These are phyloP conservation scores for Tylopilus orsonianus DNA, from an alignment of 1,284 basidiomycete species.

Conservation along the genomic window DNA sequence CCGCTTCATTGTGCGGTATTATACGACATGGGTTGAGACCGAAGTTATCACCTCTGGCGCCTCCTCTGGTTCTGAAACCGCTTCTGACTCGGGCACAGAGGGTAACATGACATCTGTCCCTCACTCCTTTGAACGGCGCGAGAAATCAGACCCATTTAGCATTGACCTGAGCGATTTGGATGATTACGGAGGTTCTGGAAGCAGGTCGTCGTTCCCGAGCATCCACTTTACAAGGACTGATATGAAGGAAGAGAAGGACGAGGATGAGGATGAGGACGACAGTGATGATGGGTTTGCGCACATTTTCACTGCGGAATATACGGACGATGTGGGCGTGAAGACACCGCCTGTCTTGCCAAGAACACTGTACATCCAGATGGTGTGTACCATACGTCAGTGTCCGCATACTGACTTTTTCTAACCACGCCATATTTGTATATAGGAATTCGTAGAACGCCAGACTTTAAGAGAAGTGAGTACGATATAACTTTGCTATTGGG, in stretches of 20 bases:
- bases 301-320: conserved; percentile 36
- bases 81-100: conserved; percentile 40
- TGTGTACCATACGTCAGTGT: conserved; percentile 28
- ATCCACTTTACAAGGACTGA: conserved; percentile 65
- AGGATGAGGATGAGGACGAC: conserved; percentile 40
- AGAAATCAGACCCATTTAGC: conserved; percentile 49
- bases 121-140: conserved; percentile 33
- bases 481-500: conserved; percentile 7
- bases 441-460: conserved; percentile 89
- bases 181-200: conserved; percentile 46
- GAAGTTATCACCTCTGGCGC: conserved; percentile 48
- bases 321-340: conserved; percentile 27
- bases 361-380: conserved; percentile 90
- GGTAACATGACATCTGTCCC: conserved; percentile 57
- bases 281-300: conserved; percentile 40
- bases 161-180: conserved; percentile 65
- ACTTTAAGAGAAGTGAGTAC: conserved; percentile 69
- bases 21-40: conserved; percentile 80
- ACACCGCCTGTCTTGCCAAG: conserved; percentile 49
- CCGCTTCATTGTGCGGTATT: conserved; percentile 89
- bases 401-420: background rate
- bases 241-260: conserved; percentile 43
- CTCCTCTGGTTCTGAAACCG: conserved; percentile 45
- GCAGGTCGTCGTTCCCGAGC: conserved; percentile 69
- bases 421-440: background rate